Percentiles rank a stretch among this genome's conserved stretches.
Evolutionary conservation across 2,329 filamentous ascomycete species (phyloP).

Genomic region (Trichophyton schoenleinii): DNA sequence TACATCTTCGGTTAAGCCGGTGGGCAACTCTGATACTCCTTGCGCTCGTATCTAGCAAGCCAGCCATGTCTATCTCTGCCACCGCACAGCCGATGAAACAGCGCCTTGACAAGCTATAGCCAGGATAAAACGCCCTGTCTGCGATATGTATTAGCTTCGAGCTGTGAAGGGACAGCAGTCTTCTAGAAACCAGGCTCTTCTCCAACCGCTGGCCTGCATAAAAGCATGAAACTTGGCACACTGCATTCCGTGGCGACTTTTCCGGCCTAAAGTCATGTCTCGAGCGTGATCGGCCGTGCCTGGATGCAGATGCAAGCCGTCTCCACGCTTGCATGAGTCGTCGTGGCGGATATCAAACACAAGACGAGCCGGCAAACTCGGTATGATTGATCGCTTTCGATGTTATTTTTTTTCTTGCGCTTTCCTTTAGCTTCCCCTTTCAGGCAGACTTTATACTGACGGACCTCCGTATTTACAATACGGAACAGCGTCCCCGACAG

Average conservation of each 20-base stretch:
- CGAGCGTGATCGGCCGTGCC: neutral
- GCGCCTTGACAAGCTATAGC: neutral
- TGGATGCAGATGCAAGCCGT: neutral
- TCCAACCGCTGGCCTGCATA: neutral
- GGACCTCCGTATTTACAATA: neutral
- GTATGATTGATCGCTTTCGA: neutral
- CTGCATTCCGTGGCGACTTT: neutral
- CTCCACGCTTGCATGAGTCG: neutral
- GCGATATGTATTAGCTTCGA: neutral
- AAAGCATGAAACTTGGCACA: neutral
- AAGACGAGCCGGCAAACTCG: neutral
- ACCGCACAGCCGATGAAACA: slow-evolving; percentile 1
- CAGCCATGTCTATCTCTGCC: neutral
- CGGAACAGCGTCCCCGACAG: neutral
- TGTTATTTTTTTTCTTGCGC: neutral
- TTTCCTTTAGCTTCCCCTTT: neutral
- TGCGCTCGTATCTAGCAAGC: neutral
- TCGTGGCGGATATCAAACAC: neutral
- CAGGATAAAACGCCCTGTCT: neutral
- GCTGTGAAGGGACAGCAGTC: neutral
- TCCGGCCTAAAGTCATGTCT: neutral
- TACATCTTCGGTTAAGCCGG: neutral
- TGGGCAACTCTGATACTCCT: neutral
- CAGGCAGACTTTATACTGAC: neutral
- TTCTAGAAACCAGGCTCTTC: slow-evolving; percentile 2